Base-by-base conservation (phyloP, 306 rosid species). In the Corylus avellana region DNA sequence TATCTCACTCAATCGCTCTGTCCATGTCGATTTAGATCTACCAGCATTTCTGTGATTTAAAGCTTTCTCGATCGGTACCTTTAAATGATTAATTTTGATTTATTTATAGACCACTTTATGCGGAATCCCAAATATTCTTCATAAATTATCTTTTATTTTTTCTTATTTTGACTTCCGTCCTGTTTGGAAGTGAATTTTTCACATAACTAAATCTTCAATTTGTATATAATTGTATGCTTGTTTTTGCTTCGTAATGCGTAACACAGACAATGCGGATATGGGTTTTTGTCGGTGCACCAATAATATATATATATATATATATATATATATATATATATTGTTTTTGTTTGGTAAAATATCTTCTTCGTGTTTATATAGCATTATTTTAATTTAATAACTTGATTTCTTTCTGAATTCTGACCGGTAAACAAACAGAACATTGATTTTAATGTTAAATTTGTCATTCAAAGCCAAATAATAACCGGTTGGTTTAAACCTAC, bases 1-100 rank as follows among this genome's bases (percentile, higher is more conserved):
- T 58, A 75, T 39, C 77, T 61, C 63, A 83, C 85, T 73, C 76
- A 57, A 57, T 75, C 77, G 8, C 48, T 32, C 58, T 56, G 69
- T 79, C 82, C 77, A 79, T 63, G 77, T 75, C 76, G 47, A 50
- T 20, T 20, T 14, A 13, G 47, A 56, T 20, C 27, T 14, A 13
- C 64, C 39, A 48, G 51, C 82, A 66, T 79, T 75, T 48, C 80
- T 18, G 37, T 22, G 44, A 29, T 81, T 73, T 58, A 57, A 84
- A 81, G 73, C 62, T 78, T 75, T 32, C 53, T 46, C 18, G 10
- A 3, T 32, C 35, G 35, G 12, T 13, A 44, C 14, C 69, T n/a
- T 58, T 66, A 51, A n/a, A 63, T 4, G 48, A 35, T 64, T 64
- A 37, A 14, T 37, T 14, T 64, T 7, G n/a, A 42, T 42, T 42